Evolutionary conservation across 495 filamentous ascomycete species (phyloP).

Genomic region (Geoglossum glabrum): DNA sequence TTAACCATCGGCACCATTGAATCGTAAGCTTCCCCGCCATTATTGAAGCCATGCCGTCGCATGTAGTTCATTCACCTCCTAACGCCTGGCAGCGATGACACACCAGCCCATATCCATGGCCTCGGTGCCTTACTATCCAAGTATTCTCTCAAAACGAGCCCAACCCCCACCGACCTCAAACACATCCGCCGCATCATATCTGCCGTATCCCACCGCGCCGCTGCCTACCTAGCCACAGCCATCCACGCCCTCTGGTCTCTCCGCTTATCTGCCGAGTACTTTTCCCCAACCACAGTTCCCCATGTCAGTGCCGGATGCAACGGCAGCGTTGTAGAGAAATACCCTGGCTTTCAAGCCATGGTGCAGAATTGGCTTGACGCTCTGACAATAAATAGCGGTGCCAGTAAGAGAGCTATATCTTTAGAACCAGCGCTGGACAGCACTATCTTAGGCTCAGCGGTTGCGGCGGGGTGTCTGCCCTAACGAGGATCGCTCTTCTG

Average conservation of each 20-base stretch:
- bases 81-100: constrained; percentile 10
- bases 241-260: constrained; percentile 45
- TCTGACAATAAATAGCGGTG: background rate
- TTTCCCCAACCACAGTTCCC: background rate
- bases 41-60: background rate
- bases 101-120: constrained; percentile 22
- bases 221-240: constrained; percentile 40
- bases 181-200: constrained; percentile 32
- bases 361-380: background rate
- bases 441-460: background rate
- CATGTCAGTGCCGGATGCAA: constrained; percentile 35
- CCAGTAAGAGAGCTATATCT: background rate
- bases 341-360: constrained; percentile 27
- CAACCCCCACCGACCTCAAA: constrained; percentile 27
- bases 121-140: constrained; percentile 29
- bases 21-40: constrained; percentile 25
- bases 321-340: constrained; percentile 44
- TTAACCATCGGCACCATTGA: constrained; percentile 39
- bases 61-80: background rate
- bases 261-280: constrained; percentile 26
- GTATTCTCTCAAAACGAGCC: constrained; percentile 22
- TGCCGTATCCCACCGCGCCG: constrained; percentile 37
- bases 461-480: background rate
- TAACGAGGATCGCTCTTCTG: background rate
- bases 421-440: background rate